A percentile compares a stretch with the other conserved stretches of the same genome.
These are phyloP conservation scores for Botrytis aclada DNA, from an alignment of 2,329 filamentous ascomycete genomes.

Conservation along the genomic window DNA sequence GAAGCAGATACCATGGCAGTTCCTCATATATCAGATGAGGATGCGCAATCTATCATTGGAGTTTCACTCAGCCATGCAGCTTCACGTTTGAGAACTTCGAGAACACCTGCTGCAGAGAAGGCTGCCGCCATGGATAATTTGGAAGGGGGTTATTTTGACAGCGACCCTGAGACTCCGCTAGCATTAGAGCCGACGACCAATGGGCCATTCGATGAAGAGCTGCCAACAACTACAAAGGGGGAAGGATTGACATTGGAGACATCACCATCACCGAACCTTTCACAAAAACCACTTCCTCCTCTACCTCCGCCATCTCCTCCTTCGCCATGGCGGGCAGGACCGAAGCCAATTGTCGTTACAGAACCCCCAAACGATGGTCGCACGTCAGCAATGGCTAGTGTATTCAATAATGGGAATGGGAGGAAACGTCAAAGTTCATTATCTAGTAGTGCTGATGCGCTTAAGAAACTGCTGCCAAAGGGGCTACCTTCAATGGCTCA, in stretches of 20 bases:
- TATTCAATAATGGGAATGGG: constrained; percentile 43
- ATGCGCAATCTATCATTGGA: constrained; percentile 58
- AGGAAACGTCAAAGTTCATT: constrained; percentile 47
- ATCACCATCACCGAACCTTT: constrained; percentile 35
- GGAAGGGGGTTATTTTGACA: constrained; percentile 43
- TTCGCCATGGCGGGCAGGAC: constrained; percentile 44
- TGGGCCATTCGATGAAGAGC: constrained; percentile 6
- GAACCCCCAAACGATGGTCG: constrained; percentile 32
- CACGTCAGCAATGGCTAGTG: constrained; percentile 44
- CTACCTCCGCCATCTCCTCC: constrained; percentile 26
- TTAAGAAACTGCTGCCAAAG: constrained; percentile 53
- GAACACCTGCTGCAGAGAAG: constrained; percentile 57
- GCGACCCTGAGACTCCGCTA: constrained; percentile 36
- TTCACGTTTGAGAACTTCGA: constrained; percentile 52
- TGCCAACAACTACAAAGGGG: not conserved
- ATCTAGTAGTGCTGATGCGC: constrained; percentile 55
- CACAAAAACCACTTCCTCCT: constrained; percentile 13
- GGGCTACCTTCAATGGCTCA: constrained; percentile 49
- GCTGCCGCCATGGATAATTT: constrained; percentile 53
- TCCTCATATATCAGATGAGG: constrained; percentile 43
- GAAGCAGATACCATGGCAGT: constrained; percentile 29
- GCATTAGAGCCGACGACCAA: constrained; percentile 15
- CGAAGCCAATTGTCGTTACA: constrained; percentile 41
- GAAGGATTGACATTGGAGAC: constrained; percentile 22
- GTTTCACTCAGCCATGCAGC: constrained; percentile 56